Percentiles rank a stretch among this genome's conserved stretches.
phyloP scores from a whole-genome alignment of 78 protist genomes.

The Cavenderia fasciculata region DNA sequence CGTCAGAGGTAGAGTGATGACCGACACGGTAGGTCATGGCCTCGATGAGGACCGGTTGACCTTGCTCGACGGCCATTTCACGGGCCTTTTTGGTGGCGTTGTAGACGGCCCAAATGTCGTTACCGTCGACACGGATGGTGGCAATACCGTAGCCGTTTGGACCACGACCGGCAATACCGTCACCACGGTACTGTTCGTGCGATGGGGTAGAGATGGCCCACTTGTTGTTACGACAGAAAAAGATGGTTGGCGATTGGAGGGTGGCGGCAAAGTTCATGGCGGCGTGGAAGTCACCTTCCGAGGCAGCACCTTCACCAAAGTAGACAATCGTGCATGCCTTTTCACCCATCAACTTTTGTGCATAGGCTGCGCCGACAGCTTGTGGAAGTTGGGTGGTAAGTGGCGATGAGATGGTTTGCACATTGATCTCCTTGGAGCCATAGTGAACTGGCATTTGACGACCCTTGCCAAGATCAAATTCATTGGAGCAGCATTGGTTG shows the following conservation, averaged over 20 bases:
- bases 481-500: constrained; percentile 91
- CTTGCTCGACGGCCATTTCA: constrained; percentile 61
- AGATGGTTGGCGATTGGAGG: constrained; percentile 88
- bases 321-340: constrained; percentile 85
- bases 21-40: constrained; percentile 88
- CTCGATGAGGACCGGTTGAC: constrained; percentile 89
- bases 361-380: constrained; percentile 96
- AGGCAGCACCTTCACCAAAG: constrained; percentile 99
- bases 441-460: constrained; percentile 98
- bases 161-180: constrained; percentile 90
- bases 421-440: constrained; percentile 91
- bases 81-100: constrained; percentile 89
- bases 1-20: constrained; percentile 97
- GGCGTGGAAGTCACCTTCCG: constrained; percentile 98
- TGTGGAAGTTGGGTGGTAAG: constrained; percentile 94
- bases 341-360: constrained; percentile 83
- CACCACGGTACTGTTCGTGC: constrained; percentile 95
- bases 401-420: constrained; percentile 95
- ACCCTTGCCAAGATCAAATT: constrained; percentile 93
- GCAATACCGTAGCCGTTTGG: constrained; percentile 91
- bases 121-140: constrained; percentile 96
- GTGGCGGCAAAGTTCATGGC: constrained; percentile 97
- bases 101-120: constrained; percentile 96
- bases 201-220: constrained; percentile 97
- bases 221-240: constrained; percentile 98